Base-by-base conservation (phyloP, 108 stramenopile genomes). In the Craspedostauros australis region DNA sequence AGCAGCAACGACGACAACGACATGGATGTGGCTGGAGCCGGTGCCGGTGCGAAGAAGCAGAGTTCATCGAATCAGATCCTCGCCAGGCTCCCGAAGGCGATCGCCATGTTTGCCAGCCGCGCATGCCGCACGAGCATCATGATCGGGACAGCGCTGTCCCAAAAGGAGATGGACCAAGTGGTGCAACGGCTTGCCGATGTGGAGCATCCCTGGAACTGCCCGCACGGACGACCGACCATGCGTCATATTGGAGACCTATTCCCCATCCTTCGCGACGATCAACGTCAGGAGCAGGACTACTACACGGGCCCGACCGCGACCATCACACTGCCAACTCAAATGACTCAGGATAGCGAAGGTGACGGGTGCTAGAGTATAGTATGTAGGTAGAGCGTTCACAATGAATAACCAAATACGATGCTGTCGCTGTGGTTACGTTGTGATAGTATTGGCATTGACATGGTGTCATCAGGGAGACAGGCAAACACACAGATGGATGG, bases 91-190 rank as follows among this genome's bases (percentile, higher is more conserved):
- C 95, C 95, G 18, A 98, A 98, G 68, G 88, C 95, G 18, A 82
- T 94, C 31, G 89, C 94, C 46, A 95, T 98, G 93, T 96, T 96
- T 76, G 97, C 97, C 26, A 89, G 71, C 46, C 68, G 97, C 2
- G 94, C 97, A 21, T 98, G 97, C 62, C 75, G 97, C 8, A 62
- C 68, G 12, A 80, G 84, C 50, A 86, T 98, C 33, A 98, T 98
- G 95, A 94, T 96, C 65, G 97, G 95, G 5, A 94, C 84, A 20
- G 89, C 95, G 15, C 50, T 98, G 24, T 86, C 85, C 22, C 47
- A 65, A 24, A 75, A 77, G 34, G 89, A 98, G 45, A 95, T 95
- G 91, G 62, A 61, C 18, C 48, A 60, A 7, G 66, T 98, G 22
- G 89, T 96, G 46, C 47, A 71, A 22, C 86, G 87, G 30, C 64